A percentile compares a stretch with the other conserved stretches of the same genome.
Evolutionary conservation across 352 stramenopile species (phyloP).

Genomic region (Globisporangium polare): DNA sequence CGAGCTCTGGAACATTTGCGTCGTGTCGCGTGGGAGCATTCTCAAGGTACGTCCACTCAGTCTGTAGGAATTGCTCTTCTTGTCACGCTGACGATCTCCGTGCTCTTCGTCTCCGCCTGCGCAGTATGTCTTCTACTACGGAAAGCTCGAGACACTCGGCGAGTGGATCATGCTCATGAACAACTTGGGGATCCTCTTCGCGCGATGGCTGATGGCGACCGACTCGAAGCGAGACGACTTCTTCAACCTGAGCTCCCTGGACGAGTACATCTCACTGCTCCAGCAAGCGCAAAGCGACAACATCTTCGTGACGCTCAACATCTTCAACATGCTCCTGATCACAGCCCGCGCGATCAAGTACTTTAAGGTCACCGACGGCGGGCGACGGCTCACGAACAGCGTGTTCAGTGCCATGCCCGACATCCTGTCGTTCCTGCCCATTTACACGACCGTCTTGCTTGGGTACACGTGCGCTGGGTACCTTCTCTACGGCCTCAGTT

Average conservation of each 20-base stretch:
- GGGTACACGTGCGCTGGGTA: slow-evolving; percentile 67
- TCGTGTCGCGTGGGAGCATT: slow-evolving; percentile 43
- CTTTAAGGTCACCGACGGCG: slow-evolving; percentile 66
- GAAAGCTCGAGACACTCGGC: neutral
- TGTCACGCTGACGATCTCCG: no score
- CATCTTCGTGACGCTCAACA: slow-evolving; percentile 50
- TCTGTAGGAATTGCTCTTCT: no score
- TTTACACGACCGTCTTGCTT: slow-evolving; percentile 57
- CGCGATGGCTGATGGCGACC: slow-evolving; percentile 41
- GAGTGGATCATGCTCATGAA: neutral
- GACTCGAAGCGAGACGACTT: slow-evolving; percentile 26
- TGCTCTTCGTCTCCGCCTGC: neutral
- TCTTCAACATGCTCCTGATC: slow-evolving; percentile 58
- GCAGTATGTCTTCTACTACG: neutral
- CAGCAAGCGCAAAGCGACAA: slow-evolving; percentile 46
- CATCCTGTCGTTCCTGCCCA: slow-evolving; percentile 65
- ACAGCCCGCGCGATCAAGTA: slow-evolving; percentile 58
- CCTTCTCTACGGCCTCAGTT: slow-evolving; percentile 64
- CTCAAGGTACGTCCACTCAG: slow-evolving; percentile 6
- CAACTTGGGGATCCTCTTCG: slow-evolving; percentile 12
- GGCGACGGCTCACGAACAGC: slow-evolving; percentile 51
- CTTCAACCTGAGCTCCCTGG: slow-evolving; percentile 36
- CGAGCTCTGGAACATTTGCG: slow-evolving; percentile 55
- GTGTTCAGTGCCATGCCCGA: slow-evolving; percentile 65
- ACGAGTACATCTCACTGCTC: slow-evolving; percentile 44